Evolutionary conservation across 768 basidiomycete genomes (phyloP).

Genomic region (Tulasnella sp.): DNA sequence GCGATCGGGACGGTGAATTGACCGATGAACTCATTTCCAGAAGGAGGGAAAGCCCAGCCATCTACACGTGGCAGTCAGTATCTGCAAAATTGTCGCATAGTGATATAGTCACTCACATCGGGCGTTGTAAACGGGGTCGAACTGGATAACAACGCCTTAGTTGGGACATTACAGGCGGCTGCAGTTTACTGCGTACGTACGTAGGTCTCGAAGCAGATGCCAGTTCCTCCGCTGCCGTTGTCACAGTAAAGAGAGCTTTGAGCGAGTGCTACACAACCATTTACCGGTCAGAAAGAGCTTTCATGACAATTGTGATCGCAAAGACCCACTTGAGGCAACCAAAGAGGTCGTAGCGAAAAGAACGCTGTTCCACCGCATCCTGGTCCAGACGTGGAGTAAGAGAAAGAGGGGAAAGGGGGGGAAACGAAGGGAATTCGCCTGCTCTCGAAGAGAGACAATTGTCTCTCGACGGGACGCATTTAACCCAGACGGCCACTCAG

Average conservation of each 20-base stretch:
- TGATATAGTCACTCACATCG: not conserved
- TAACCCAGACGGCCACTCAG: not conserved
- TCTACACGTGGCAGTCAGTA: not conserved
- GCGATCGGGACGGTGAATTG: slow-evolving; percentile 47
- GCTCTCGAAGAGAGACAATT: not conserved
- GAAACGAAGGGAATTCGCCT: not conserved
- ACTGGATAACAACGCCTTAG: not conserved
- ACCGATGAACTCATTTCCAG: slow-evolving; percentile 43
- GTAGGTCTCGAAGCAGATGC: slow-evolving; percentile 10
- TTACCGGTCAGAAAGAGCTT: not conserved
- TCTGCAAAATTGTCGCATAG: no score
- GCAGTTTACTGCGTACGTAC: not conserved
- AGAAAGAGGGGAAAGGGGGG: not conserved
- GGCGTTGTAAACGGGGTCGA: slow-evolving; percentile 3
- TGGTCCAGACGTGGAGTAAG: not conserved
- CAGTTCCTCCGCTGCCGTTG: slow-evolving; percentile 3
- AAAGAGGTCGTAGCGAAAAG: not conserved
- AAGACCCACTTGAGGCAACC: not conserved
- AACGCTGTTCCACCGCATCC: not conserved
- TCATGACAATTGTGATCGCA: not conserved
- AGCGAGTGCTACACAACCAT: not conserved
- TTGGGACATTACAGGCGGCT: not conserved
- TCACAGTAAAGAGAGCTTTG: slow-evolving; percentile 6
- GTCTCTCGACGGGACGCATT: not conserved
- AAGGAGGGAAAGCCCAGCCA: slow-evolving; percentile 6